These are phyloP conservation scores for Pythium sukuiense DNA, from an alignment of 352 stramenopile genomes.

Conservation along the genomic window DNA sequence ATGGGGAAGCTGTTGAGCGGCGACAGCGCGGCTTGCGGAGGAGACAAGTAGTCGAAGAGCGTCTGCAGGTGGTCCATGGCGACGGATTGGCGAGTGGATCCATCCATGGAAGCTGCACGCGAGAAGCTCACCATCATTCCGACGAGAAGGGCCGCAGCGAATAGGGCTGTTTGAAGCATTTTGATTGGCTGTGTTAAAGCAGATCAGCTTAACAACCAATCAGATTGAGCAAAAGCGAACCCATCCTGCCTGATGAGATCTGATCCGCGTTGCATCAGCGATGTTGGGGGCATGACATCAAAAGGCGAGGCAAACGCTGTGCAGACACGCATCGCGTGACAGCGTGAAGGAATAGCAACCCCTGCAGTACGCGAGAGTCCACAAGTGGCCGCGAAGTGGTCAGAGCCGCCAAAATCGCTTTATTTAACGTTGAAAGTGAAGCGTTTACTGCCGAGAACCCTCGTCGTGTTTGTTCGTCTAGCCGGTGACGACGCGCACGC, in stretches of 20 bases:
- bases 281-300: background rate
- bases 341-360: background rate
- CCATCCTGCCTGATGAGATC: background rate
- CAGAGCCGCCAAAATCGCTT: no score
- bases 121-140: constrained; percentile 6
- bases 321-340: background rate
- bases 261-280: background rate
- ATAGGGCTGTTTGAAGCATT: background rate
- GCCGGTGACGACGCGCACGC: constrained; percentile 90
- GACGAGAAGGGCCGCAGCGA: background rate
- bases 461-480: constrained; percentile 23
- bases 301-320: background rate
- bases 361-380: no score
- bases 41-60: constrained; percentile 7
- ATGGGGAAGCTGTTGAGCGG: constrained; percentile 23
- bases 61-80: constrained; percentile 9
- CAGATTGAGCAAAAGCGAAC: background rate
- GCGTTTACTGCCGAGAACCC: background rate
- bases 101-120: background rate
- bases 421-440: no score
- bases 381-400: no score
- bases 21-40: background rate
- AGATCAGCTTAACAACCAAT: background rate
- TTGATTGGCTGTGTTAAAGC: background rate
- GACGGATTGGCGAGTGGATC: background rate